Percentiles rank a stretch among this genome's conserved stretches.
Conservation (phyloP, 768 basidiomycete genomes). For the Crepidotus variabilis region DNA sequence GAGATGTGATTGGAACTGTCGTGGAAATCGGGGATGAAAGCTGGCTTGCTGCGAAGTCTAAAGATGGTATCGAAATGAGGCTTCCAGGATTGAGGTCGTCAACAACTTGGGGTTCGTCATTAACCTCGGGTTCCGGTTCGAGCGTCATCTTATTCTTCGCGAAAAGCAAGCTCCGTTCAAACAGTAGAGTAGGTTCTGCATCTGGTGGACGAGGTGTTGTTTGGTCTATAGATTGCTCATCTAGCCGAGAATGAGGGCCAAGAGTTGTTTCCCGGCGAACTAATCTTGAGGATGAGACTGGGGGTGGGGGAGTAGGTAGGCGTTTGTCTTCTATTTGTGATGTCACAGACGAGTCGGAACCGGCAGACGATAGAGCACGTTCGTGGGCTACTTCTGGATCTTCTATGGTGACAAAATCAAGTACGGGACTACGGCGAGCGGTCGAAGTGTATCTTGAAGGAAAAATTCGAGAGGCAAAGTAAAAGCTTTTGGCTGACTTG, state of each 20-base stretch:
- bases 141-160: not conserved
- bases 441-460: constrained; percentile 34
- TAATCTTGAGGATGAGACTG: constrained; percentile 5
- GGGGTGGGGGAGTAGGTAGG: constrained; percentile 22
- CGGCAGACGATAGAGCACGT: constrained; percentile 13
- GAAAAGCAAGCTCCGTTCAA: not conserved
- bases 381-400: constrained; percentile 10
- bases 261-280: constrained; percentile 16
- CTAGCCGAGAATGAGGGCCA: constrained; percentile 4
- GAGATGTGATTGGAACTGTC: not conserved
- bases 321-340: constrained; percentile 17
- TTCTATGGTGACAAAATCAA: constrained; percentile 7
- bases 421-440: not conserved
- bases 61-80: not conserved
- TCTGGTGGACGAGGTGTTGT: constrained; percentile 22
- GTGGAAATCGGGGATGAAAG: not conserved
- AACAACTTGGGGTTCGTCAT: not conserved
- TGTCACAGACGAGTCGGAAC: constrained; percentile 21
- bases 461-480: constrained; percentile 30
- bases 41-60: not conserved
- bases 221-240: constrained; percentile 12
- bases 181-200: not conserved
- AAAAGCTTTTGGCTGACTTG: constrained; percentile 5
- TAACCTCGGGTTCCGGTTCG: not conserved
- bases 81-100: not conserved